Base-by-base conservation (phyloP, 768 basidiomycete genomes). In the Mycena floridula region DNA sequence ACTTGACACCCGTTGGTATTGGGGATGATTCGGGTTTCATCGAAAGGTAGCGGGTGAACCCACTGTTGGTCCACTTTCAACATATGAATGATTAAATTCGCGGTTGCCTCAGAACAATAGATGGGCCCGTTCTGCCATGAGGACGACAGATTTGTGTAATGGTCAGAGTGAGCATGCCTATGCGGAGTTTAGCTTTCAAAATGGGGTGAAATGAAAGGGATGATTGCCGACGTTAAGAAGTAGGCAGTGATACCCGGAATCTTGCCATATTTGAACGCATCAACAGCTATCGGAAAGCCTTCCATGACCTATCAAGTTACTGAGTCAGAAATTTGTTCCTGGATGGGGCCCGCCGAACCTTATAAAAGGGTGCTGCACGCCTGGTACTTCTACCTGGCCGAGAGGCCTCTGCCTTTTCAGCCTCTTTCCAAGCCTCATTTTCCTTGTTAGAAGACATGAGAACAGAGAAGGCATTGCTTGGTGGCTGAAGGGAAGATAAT, bases 231-330 rank as follows among this genome's bases (percentile, higher is more conserved):
- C 93, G 92, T 91, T 50, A 97, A 63, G 53, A 96, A 91, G 61
- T 97, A 97, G 0, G 93, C 89, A 23, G 79, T 88, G 21, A 98
- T 79, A 8, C 80, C 82, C 5, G 94, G 93, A 40, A 99, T 93
- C 22, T 74, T 71, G 5, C 95, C 96, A 59, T 97, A 99, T 27
- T 85, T 79, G 64, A 99, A 99, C 2, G 94, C 96, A 58, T 99
- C 96, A 1, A 99, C 96, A 13, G 95, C 92, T 21, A 99, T 87
- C 7, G 94, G 92, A 93, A 98, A 96, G 1, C 96, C 95, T 54
- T 90, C 87, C n/a, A n/a, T n/a, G n/a, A n/a, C n/a, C n/a, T n/a
- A n/a, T n/a, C n/a, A n/a, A n/a, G n/a, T n/a, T n/a, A n/a, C n/a
- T n/a, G n/a, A n/a, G n/a, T n/a, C n/a, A n/a, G n/a, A n/a, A n/a